Evolutionary conservation across 169 alveolate genomes (phyloP), one percentile per base, ranked within the genome.

Genomic region (Sarcocystis neurona): DNA sequence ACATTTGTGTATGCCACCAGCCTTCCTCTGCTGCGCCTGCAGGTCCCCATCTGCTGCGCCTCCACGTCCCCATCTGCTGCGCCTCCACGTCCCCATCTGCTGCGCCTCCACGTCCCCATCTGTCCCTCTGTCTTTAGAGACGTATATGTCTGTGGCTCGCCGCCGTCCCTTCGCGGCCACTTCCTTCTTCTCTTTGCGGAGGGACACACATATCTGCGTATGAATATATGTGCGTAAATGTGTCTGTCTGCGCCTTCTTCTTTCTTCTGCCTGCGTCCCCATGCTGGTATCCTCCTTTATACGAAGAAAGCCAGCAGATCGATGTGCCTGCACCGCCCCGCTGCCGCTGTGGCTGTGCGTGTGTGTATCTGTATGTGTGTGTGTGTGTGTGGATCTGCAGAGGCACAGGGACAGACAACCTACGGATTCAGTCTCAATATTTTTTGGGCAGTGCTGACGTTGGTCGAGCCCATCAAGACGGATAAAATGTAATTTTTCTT

Each of bases 391-490:
- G 15, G 27, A 37, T 20, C 66, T 85, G 53, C 90, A 85, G 90
- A 72, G 60, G 91, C 68, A 39, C 87, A 74, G 50, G 87, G 87
- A 4, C 87, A 75, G 41, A 77, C 88, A 23, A 86, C 93, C 10
- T 78, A 50, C 37, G 94, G 94, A 3, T 92, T 92, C 85, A 70
- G 87, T 20, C 43, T 92, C 23, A 92, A 92, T 68, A 78, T 78
- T 85, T 89, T 90, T 53, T 87, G 90, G 84, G 72, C 88, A 18
- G 74, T 90, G 18, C 85, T 90, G 79, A 88, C 47, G 27, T 74
- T 92, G 41, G 79, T 78, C 30, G 92, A 90, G 30, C 94, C 94
- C 0, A 92, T 92, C 32, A 89, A 86, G 48, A 70, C 79, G 12
- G 94, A 92, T 8, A 89, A 90, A 47, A 77, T 92, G 91, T 53